Conservation (phyloP, 1,284 basidiomycete genomes). For the Polyporus tsugae region DNA sequence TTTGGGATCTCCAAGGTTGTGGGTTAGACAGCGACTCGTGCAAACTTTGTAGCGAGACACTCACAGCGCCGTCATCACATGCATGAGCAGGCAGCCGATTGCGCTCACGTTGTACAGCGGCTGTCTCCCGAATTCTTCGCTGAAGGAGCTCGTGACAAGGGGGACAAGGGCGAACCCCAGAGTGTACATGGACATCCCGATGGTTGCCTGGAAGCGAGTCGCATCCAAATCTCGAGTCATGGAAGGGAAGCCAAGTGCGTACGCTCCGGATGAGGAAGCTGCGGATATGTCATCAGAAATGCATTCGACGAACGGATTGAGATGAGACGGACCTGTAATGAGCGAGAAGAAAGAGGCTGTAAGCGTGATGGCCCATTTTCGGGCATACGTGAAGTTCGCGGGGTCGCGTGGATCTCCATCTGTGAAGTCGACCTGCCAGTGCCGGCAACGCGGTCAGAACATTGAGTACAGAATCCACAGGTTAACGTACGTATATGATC, state of each 20-base stretch:
- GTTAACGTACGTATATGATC: constrained; percentile 34
- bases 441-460: not conserved
- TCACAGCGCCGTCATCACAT: constrained; percentile 68
- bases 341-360: constrained; percentile 66
- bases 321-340: constrained; percentile 52
- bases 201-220: constrained; percentile 63
- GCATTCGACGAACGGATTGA: not conserved
- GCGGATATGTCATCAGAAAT: constrained; percentile 13
- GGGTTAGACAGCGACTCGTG: not conserved
- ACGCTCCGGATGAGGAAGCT: constrained; percentile 65
- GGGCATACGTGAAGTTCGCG: constrained; percentile 51
- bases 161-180: constrained; percentile 80
- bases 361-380: constrained; percentile 62
- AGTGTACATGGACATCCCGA: constrained; percentile 68
- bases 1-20: constrained; percentile 56
- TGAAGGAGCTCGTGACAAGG: constrained; percentile 75
- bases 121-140: constrained; percentile 80
- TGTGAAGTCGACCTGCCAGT: constrained; percentile 63
- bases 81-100: constrained; percentile 64
- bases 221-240: constrained; percentile 73
- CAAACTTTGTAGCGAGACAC: constrained; percentile 37
- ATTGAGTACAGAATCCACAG: not conserved
- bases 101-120: constrained; percentile 71
- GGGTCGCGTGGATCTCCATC: constrained; percentile 58
- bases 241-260: constrained; percentile 62